Base-by-base conservation (phyloP, 2,329 filamentous ascomycete species). In the Cordyceps cicadae region DNA sequence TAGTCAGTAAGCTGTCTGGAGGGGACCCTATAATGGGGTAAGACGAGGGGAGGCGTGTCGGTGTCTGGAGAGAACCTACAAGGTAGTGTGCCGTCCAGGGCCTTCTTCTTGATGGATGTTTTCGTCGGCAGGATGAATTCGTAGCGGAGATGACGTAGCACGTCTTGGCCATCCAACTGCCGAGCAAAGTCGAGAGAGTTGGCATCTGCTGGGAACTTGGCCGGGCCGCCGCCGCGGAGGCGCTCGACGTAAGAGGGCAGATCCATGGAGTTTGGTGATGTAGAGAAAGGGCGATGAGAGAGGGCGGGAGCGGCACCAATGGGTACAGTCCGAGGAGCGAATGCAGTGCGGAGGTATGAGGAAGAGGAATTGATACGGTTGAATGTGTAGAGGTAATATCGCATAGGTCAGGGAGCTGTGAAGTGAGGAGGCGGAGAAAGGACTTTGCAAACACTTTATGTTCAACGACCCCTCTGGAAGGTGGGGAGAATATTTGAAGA, bases 61-160 rank as follows among this genome's bases (percentile, higher is more conserved):
- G 3, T 17, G 2, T 24, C 3, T 24, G n/a, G 3, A 56, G 19
- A 6, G 21, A 39, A 53, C 59, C 6, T 67, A 79, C 77, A 71
- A n/a, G 75, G 74, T 48, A 77, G 65, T 4, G 66, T 70, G 21
- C 76, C 77, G 19, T 77, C 72, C 11, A 89, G 72, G 0, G 80
- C 83, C 64, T 79, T 87, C 64, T 87, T 82, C 70, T 81, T 86
- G 51, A 94, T 74, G 46, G 92, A 89, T 11, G 76, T 77, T 71
- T 86, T 90, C 3, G 87, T 88, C 0, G 92, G 92, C 51, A 95
- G 86, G 53, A 88, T 80, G 70, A 93, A 96, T 66, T 93, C 82
- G 26, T 84, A 75, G 37, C 90, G 82, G 59, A 90, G 80, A 61
- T 79, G 75, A 17, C 75, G 73, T 45, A 91, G 71, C n/a, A 78